These are phyloP conservation scores for Coniochaeta hoffmannii DNA, from an alignment of 2,329 filamentous ascomycete genomes.

Conservation along the genomic window DNA sequence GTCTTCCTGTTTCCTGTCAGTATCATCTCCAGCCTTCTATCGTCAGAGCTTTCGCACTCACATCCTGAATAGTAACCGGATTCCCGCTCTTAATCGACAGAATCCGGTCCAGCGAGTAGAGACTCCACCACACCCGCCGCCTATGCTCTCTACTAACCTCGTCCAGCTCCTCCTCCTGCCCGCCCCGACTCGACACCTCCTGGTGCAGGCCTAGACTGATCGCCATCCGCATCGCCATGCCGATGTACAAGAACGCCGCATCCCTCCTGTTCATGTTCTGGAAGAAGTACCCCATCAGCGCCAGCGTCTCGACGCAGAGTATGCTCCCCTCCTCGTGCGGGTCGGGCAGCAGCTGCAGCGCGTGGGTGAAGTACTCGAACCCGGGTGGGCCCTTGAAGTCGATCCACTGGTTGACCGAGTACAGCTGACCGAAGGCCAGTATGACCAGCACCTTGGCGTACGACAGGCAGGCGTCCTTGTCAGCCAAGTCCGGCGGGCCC, in stretches of 20 bases:
- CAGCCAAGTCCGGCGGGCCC: constrained; percentile 29
- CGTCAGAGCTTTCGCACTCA: background rate
- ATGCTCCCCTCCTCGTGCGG: constrained; percentile 47
- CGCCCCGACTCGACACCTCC: constrained; percentile 30
- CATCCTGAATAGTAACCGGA: constrained; percentile 44
- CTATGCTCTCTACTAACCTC: constrained; percentile 37
- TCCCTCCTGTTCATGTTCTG: constrained; percentile 49
- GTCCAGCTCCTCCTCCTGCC: constrained; percentile 18
- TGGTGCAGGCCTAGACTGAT: constrained; percentile 49
- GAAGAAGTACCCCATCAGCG: constrained; percentile 48
- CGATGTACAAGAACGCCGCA: constrained; percentile 47
- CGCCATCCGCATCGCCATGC: constrained; percentile 48
- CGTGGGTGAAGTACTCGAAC: constrained; percentile 46
- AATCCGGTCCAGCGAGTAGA: constrained; percentile 47
- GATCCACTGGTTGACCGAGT: constrained; percentile 49
- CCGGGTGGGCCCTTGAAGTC: constrained; percentile 45
- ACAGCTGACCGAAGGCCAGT: constrained; percentile 47
- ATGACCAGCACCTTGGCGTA: constrained; percentile 46
- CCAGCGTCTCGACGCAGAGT: constrained; percentile 46
- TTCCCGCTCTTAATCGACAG: constrained; percentile 47
- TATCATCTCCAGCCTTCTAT: background rate
- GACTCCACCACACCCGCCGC: constrained; percentile 47
- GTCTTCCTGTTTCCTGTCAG: constrained; percentile 28
- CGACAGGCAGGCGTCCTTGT: constrained; percentile 37
- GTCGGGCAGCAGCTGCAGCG: constrained; percentile 43